Evolutionary conservation across 1,284 basidiomycete species (phyloP).

Genomic region (Volvariella volvacea): DNA sequence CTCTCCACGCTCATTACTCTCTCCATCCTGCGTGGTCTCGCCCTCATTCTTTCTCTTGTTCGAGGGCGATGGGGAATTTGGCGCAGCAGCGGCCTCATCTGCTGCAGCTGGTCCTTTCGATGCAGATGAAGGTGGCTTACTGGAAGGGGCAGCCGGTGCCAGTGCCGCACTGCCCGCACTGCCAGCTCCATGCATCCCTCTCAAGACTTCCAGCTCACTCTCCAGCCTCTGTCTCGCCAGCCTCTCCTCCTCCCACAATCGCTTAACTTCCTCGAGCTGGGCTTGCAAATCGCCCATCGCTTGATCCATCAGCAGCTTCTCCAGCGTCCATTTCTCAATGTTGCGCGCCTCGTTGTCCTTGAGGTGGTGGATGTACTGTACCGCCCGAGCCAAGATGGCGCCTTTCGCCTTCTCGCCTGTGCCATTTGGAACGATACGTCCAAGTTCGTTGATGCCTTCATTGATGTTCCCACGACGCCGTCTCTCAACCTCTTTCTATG

Average conservation of each 20-base stretch:
- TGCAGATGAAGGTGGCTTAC: background rate
- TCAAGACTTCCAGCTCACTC: slow-evolving; percentile 48
- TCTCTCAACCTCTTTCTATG: slow-evolving; percentile 94
- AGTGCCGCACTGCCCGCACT: slow-evolving; percentile 11
- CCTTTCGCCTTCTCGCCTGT: slow-evolving; percentile 87
- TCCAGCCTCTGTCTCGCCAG: slow-evolving; percentile 48
- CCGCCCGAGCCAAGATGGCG: slow-evolving; percentile 78
- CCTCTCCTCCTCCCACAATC: slow-evolving; percentile 69
- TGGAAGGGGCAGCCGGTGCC: slow-evolving; percentile 10
- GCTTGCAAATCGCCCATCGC: slow-evolving; percentile 80
- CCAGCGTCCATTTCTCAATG: slow-evolving; percentile 92
- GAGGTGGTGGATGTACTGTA: slow-evolving; percentile 84
- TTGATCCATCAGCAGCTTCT: slow-evolving; percentile 89
- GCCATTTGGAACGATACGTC: slow-evolving; percentile 81
- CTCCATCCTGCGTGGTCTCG: slow-evolving; percentile 7
- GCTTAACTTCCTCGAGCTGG: slow-evolving; percentile 70
- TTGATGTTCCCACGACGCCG: slow-evolving; percentile 92
- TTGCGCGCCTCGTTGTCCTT: slow-evolving; percentile 88
- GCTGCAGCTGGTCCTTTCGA: background rate
- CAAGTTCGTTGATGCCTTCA: slow-evolving; percentile 90
- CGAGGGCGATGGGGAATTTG: background rate
- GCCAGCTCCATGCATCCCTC: slow-evolving; percentile 16
- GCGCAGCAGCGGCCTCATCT: background rate
- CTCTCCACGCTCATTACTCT: slow-evolving; percentile 10
- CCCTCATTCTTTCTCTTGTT: slow-evolving; percentile 11